phyloP scores from a whole-genome alignment of 192 early-diverging fungal genomes.

The Umbelopsis sp. region DNA sequence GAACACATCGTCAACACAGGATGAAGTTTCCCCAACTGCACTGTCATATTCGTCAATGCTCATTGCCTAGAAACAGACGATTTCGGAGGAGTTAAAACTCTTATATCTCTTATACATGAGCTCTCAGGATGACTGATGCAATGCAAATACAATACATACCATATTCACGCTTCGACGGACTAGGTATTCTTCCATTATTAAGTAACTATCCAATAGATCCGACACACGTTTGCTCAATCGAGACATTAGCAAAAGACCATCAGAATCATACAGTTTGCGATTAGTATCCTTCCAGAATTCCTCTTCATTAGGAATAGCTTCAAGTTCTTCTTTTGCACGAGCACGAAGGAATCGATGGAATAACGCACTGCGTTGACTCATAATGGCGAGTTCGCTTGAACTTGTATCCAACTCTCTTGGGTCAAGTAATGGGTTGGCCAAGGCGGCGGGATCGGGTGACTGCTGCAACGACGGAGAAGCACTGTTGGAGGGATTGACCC shows the following conservation, averaged over 20 bases:
- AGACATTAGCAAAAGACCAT: slow-evolving; percentile 56
- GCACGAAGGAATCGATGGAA: slow-evolving; percentile 87
- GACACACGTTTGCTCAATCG: slow-evolving; percentile 61
- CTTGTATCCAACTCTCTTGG: slow-evolving; percentile 79
- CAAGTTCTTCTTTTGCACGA: slow-evolving; percentile 60
- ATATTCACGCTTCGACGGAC: slow-evolving; percentile 74
- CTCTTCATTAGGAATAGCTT: slow-evolving; percentile 26
- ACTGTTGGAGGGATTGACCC: not conserved
- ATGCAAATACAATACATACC: slow-evolving; percentile 35
- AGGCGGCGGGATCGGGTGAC: slow-evolving; percentile 26
- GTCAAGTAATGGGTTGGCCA: slow-evolving; percentile 56
- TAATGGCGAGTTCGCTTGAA: slow-evolving; percentile 78
- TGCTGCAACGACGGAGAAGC: slow-evolving; percentile 5
- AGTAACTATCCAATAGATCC: slow-evolving; percentile 67
- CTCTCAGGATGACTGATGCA: not conserved
- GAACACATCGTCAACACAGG: slow-evolving; percentile 92
- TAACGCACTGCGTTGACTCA: slow-evolving; percentile 74
- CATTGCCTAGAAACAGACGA: slow-evolving; percentile 58
- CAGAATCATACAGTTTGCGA: slow-evolving; percentile 48
- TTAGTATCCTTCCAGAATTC: slow-evolving; percentile 25
- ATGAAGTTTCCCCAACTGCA: slow-evolving; percentile 45
- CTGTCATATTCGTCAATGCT: slow-evolving; percentile 62
- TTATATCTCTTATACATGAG: too few species aligned
- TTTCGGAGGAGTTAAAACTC: too few species aligned
- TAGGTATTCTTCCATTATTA: slow-evolving; percentile 77